phyloP scores from a whole-genome alignment of 495 filamentous ascomycete genomes.

The Hyaloscypha variabilis region DNA sequence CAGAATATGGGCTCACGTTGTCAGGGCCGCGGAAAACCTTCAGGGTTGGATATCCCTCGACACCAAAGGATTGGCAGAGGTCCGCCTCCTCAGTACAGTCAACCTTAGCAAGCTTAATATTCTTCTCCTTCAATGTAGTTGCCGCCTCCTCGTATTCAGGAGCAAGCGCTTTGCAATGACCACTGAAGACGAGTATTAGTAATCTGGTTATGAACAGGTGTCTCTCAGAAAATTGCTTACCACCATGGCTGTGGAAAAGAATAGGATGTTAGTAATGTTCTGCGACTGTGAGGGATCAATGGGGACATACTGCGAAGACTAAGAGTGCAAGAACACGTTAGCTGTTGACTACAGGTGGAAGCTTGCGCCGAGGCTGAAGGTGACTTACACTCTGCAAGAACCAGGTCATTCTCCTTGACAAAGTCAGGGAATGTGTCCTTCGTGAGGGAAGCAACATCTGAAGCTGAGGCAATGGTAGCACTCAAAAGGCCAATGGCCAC shows the following conservation, averaged over 20 bases:
- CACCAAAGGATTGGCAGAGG: conserved; percentile 84
- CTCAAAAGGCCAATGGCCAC: conserved; percentile 62
- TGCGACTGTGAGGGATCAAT: conserved; percentile 17
- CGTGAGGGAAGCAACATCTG: conserved; percentile 82
- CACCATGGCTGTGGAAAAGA: conserved; percentile 30
- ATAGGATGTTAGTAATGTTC: conserved; percentile 27
- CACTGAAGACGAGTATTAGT: conserved; percentile 43
- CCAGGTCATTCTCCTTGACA: conserved; percentile 80
- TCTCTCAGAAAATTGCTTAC: conserved; percentile 43
- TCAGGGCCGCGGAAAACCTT: conserved; percentile 98
- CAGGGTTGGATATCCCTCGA: conserved; percentile 96
- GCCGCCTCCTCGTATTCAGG: conserved; percentile 91
- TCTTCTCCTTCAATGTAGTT: conserved; percentile 91
- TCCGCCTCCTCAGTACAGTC: conserved; percentile 96
- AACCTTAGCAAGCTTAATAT: conserved; percentile 89
- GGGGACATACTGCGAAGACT: conserved; percentile 36
- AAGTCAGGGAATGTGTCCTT: conserved; percentile 86
- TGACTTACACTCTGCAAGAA: conserved; percentile 75
- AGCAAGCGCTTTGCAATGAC: conserved; percentile 84
- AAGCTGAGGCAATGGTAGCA: conserved; percentile 61
- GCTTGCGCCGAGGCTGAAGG: conserved; percentile 16
- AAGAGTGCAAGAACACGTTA: conserved; percentile 19
- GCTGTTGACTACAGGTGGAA: conserved; percentile 11
- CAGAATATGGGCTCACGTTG: conserved; percentile 78
- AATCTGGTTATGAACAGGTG: conserved; percentile 55